phyloP scores from a whole-genome alignment of 495 filamentous ascomycete genomes.

The Penicillium steckii region DNA sequence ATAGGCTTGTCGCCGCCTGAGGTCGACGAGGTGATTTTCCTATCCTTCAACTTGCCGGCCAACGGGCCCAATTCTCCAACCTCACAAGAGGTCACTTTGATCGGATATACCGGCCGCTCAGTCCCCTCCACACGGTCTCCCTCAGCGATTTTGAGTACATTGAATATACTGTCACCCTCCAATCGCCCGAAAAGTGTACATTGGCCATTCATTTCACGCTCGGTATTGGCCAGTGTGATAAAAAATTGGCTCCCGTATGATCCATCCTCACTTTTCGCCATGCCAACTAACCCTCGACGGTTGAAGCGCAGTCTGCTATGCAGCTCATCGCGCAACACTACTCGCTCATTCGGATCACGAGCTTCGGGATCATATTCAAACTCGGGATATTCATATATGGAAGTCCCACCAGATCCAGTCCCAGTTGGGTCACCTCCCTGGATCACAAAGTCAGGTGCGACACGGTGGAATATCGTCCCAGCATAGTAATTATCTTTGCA shows the following conservation, averaged over 20 bases:
- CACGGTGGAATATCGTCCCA: conserved; percentile 87
- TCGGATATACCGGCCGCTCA: conserved; percentile 86
- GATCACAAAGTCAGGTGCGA: conserved; percentile 87
- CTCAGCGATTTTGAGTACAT: conserved; percentile 88
- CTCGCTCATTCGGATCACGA: conserved; percentile 53
- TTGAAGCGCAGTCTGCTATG: conserved; percentile 93
- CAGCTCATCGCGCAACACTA: conserved; percentile 83
- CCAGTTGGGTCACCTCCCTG: conserved; percentile 95
- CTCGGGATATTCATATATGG: conserved; percentile 82
- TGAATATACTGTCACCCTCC: conserved; percentile 93
- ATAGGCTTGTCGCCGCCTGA: conserved; percentile 37
- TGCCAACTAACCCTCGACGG: conserved; percentile 79
- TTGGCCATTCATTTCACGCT: conserved; percentile 80
- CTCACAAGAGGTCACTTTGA: conserved; percentile 75
- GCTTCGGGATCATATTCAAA: conserved; percentile 69
- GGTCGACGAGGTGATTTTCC: conserved; percentile 42
- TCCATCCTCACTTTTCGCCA: conserved; percentile 75
- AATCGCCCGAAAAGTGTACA: conserved; percentile 94
- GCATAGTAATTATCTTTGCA: conserved; percentile 94
- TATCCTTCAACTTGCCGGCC: conserved; percentile 81
- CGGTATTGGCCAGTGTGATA: conserved; percentile 76
- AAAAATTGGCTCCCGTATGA: conserved; percentile 97
- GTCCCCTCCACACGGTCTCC: conserved; percentile 73
- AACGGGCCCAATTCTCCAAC: conserved; percentile 79
- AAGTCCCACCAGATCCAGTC: conserved; percentile 87